Base-by-base conservation (phyloP, 306 rosid species). In the Delonix regia region DNA sequence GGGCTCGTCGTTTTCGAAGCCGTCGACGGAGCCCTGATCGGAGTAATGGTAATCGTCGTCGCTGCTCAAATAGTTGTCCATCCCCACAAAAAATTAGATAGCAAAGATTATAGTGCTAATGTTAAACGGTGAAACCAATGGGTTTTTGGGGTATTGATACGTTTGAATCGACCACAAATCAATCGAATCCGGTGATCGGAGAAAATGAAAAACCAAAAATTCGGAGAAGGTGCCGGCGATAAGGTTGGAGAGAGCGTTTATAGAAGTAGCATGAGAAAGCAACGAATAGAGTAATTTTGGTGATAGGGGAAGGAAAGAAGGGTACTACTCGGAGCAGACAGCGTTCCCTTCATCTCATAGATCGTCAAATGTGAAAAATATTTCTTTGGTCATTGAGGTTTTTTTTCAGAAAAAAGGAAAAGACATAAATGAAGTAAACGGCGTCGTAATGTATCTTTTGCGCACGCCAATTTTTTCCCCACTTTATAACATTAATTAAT, bases 1-100 rank as follows among this genome's bases (percentile, higher is more conserved):
- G 51, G 82, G 65, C 45, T 87, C 97, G 5, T 92, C 97, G 86
- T 92, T 92, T 53, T 88, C 95, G 30, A 86, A 77, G 34, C 84
- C 93, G 18, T 92, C 89, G 18, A 81, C 73, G 24, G 93, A 94
- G 19, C 71, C 97, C 38, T 84, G 92, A 90, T 93, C 97, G 88
- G 98, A 91, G 88, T 80, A 83, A 19, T 15, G 82, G 51, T 71
- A 88, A 24, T 89, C 98, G 3, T 88, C 98, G 38, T 93, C 96
- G 84, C 90, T 85, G 89, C 82, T 82, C 39, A 77, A 38, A 62
- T 61, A 85, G 77, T 86, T 93, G 16, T 89, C 92, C 98, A 94
- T 94, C 22, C 48, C 71, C 39, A 24, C 27, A 5, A 47, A 9
- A 56, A 56, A 38, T 69, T 71, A 57, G 25, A 62, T 27, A 38